Conservation (phyloP, 2,329 filamentous ascomycete species). For the Zopfia rhizophila region DNA sequence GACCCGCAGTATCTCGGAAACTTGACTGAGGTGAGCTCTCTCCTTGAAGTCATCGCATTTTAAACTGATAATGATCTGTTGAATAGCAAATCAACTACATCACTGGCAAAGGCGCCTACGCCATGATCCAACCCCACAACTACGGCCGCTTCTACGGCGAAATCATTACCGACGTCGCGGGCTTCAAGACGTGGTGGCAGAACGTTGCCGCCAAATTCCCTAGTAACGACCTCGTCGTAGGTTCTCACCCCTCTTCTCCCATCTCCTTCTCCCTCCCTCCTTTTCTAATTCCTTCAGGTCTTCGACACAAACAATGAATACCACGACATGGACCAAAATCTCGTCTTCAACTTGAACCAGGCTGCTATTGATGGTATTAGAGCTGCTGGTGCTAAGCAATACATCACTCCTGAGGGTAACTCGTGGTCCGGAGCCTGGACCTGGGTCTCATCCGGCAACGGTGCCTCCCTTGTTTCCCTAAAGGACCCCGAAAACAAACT, state of each 20-base stretch:
- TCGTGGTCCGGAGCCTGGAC: constrained; percentile 59
- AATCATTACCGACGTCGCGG: constrained; percentile 55
- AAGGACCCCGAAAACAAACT: constrained; percentile 65
- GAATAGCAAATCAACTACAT: constrained; percentile 60
- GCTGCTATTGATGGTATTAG: constrained; percentile 60
- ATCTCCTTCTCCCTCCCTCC: too few species aligned
- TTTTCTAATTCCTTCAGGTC: too few species aligned
- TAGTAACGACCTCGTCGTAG: constrained; percentile 53
- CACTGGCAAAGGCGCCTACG: constrained; percentile 59
- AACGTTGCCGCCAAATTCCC: constrained; percentile 54
- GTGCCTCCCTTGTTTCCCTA: constrained; percentile 56
- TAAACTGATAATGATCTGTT: too few species aligned
- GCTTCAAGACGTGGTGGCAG: constrained; percentile 58
- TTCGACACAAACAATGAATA: constrained; percentile 62
- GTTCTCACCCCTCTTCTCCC: too few species aligned
- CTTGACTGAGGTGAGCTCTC: too few species aligned
- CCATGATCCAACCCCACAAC: constrained; percentile 63
- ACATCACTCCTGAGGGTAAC: constrained; percentile 70
- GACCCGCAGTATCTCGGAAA: constrained; percentile 57
- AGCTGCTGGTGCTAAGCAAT: constrained; percentile 60
- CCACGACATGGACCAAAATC: constrained; percentile 56
- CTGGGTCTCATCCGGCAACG: constrained; percentile 62
- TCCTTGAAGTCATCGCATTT: too few species aligned
- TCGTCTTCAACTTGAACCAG: constrained; percentile 60
- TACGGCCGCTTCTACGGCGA: constrained; percentile 61